Evolutionary conservation across 768 basidiomycete species (phyloP).

Genomic region (Hericium coralloides): DNA sequence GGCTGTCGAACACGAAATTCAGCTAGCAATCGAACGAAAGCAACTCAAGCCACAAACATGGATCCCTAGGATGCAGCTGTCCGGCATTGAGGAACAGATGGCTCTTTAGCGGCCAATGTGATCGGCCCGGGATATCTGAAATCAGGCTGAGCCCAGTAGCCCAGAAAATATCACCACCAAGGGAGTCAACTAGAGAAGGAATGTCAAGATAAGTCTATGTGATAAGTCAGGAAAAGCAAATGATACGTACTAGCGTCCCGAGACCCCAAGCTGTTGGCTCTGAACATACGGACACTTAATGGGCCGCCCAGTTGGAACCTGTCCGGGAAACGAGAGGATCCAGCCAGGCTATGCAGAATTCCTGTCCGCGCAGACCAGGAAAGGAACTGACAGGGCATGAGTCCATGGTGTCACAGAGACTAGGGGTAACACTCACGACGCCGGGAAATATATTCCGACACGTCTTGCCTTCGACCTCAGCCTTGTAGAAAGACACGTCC

Average conservation of each 20-base stretch:
- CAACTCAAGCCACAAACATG: conserved; percentile 32
- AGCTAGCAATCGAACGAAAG: background rate
- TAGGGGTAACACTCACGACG: conserved; percentile 38
- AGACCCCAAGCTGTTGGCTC: conserved; percentile 68
- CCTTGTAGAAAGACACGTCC: conserved; percentile 68
- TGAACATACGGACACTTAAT: conserved; percentile 71
- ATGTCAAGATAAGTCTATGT: background rate
- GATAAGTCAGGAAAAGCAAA: background rate
- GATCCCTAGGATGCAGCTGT: conserved; percentile 51
- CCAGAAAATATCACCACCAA: conserved; percentile 81
- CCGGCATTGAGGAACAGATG: conserved; percentile 82
- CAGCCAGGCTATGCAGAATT: conserved; percentile 51
- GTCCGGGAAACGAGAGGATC: conserved; percentile 61
- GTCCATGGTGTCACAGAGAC: background rate
- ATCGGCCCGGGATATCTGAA: conserved; percentile 59
- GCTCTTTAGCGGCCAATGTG: conserved; percentile 79
- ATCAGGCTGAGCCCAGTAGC: conserved; percentile 69
- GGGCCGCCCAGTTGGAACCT: conserved; percentile 93
- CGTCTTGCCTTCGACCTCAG: conserved; percentile 55
- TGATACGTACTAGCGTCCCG: conserved; percentile 53
- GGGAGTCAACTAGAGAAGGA: conserved; percentile 55
- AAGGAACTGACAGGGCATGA: conserved; percentile 40
- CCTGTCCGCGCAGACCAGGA: conserved; percentile 71
- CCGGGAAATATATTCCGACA: conserved; percentile 51
- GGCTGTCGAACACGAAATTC: conserved; percentile 18